Conservation (phyloP, 2,329 filamentous ascomycete genomes). For the Fusarium metavorans region DNA sequence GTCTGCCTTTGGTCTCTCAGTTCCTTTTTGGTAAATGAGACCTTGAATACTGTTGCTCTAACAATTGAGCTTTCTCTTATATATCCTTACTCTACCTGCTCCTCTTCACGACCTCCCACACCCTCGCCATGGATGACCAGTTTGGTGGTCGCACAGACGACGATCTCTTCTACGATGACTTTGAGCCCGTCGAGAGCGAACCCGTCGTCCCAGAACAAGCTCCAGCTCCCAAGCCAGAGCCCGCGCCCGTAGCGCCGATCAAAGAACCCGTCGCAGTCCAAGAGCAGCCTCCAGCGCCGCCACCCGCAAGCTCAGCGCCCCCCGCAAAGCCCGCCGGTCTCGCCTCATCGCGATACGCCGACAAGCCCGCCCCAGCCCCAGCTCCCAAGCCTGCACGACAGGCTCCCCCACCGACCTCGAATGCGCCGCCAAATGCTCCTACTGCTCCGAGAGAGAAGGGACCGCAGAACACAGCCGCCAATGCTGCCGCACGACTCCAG, state of each 20-base stretch:
- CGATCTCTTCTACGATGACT: constrained; percentile 72
- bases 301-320: constrained; percentile 28
- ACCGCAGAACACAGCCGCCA: constrained; percentile 48
- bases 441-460: constrained; percentile 47
- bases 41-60: not conserved
- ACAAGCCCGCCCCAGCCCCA: constrained; percentile 42
- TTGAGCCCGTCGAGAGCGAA: constrained; percentile 64
- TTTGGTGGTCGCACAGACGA: constrained; percentile 72
- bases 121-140: constrained; percentile 66
- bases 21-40: not conserved
- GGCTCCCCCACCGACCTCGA: constrained; percentile 31
- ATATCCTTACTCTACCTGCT: not conserved
- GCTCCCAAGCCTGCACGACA: constrained; percentile 30
- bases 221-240: constrained; percentile 24
- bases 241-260: constrained; percentile 22
- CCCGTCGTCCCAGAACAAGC: constrained; percentile 43
- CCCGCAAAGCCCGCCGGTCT: constrained; percentile 41
- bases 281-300: constrained; percentile 16
- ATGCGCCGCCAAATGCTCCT: constrained; percentile 48
- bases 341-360: constrained; percentile 50
- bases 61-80: constrained; percentile 3
- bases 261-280: constrained; percentile 21
- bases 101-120: not conserved
- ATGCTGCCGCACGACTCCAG: constrained; percentile 58
- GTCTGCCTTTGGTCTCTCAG: not conserved